A percentile compares a stretch with the other conserved stretches of the same genome.
phyloP scores from a whole-genome alignment of 208 protist genomes.

The Angomonas deanei region DNA sequence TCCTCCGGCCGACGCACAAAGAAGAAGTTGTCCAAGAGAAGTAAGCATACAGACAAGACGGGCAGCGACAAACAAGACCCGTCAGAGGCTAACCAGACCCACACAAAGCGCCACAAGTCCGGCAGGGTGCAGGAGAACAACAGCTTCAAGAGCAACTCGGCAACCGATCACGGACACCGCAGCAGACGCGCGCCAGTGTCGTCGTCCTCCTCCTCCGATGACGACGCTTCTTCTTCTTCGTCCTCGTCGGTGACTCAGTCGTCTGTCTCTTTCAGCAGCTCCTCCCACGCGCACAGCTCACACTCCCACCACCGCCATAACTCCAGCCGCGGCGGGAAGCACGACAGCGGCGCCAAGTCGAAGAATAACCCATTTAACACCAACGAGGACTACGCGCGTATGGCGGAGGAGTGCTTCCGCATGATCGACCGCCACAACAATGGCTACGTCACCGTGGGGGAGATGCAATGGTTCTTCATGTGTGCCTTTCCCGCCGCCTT shows the following conservation, averaged over 20 bases:
- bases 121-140: neutral
- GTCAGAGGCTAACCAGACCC: too few relatives aligned
- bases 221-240: too few relatives aligned
- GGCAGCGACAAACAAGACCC: neutral
- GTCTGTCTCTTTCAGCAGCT: neutral
- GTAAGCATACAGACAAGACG: neutral
- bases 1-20: neutral
- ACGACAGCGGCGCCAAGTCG: neutral
- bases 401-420: constrained; percentile 31
- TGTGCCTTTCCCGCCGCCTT: constrained; percentile 8
- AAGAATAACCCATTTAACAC: too few relatives aligned
- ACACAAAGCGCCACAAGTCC: too few relatives aligned
- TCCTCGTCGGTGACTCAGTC: too few relatives aligned
- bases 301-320: neutral
- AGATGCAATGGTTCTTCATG: constrained; percentile 18
- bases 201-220: too few relatives aligned
- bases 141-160: neutral
- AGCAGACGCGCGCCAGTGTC: too few relatives aligned
- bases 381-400: constrained; percentile 2
- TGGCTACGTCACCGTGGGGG: constrained; percentile 16
- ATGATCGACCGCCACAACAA: constrained; percentile 17
- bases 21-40: neutral
- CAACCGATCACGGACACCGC: neutral
- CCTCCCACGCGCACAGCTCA: neutral
- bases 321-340: neutral